phyloP scores from a whole-genome alignment of 805 yeast species.

The Helenozyma baotianmanensis region DNA sequence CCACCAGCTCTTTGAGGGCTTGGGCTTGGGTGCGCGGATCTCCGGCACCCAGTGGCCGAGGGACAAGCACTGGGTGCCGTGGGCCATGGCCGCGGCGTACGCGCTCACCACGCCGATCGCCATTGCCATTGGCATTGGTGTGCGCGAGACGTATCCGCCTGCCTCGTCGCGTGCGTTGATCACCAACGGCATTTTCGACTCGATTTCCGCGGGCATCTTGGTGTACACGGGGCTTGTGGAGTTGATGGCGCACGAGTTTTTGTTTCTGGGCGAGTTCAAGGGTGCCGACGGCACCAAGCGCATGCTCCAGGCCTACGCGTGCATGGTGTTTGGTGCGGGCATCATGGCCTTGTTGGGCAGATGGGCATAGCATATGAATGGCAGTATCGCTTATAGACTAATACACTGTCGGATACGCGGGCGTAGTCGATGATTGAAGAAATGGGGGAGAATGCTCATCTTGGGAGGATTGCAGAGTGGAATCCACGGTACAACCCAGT shows the following conservation, averaged over 20 bases:
- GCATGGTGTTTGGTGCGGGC: slow-evolving; percentile 24
- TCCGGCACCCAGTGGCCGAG: slow-evolving; percentile 56
- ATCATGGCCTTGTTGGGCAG: slow-evolving; percentile 32
- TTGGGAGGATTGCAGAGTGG: too few species aligned
- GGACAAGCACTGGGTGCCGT: slow-evolving; percentile 44
- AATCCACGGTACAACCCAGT: slow-evolving; percentile 59
- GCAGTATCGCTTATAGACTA: too few species aligned
- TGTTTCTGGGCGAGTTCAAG: slow-evolving; percentile 27
- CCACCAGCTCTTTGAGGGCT: slow-evolving; percentile 83
- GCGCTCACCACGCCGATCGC: slow-evolving; percentile 31
- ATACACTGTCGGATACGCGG: too few species aligned
- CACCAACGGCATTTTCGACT: slow-evolving; percentile 31
- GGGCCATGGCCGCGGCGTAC: slow-evolving; percentile 28
- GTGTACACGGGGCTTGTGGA: slow-evolving; percentile 34
- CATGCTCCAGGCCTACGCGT: slow-evolving; percentile 21
- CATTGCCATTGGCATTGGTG: slow-evolving; percentile 34
- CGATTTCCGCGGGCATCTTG: slow-evolving; percentile 33
- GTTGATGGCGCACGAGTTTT: slow-evolving; percentile 37
- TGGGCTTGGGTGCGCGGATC: slow-evolving; percentile 77
- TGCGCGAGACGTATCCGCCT: slow-evolving; percentile 28
- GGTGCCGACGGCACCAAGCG: slow-evolving; percentile 16
- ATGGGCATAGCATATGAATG: slow-evolving; percentile 35
- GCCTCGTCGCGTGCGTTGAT: slow-evolving; percentile 30
- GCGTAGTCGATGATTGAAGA: too few species aligned
- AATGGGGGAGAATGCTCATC: too few species aligned